Evolutionary conservation across 768 basidiomycete species (phyloP), one percentile per base, ranked within the genome.

Genomic region (Suillus bovinus): DNA sequence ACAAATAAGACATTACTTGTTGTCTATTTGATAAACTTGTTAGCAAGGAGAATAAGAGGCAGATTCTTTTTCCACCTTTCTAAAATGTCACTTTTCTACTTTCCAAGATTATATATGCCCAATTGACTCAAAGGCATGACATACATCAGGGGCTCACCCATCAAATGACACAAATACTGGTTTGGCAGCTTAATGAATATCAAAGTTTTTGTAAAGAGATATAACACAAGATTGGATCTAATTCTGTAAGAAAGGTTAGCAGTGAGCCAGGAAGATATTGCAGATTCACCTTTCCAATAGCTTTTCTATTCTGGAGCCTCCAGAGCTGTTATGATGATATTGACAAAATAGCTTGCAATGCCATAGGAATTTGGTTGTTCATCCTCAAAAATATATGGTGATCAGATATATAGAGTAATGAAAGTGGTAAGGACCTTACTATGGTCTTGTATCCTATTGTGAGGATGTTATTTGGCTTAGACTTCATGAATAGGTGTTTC

Each of bases 251-350:
- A n/a, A n/a, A n/a, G n/a, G n/a, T n/a, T n/a, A n/a, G n/a, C n/a
- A n/a, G n/a, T n/a, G n/a, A n/a, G n/a, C n/a, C n/a, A n/a, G n/a
- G n/a, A n/a, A n/a, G n/a, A n/a, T n/a, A n/a, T n/a, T n/a, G n/a
- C n/a, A n/a, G n/a, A n/a, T n/a, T n/a, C n/a, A n/a, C n/a, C n/a
- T n/a, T n/a, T n/a, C n/a, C n/a, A n/a, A n/a, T n/a, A n/a, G n/a
- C n/a, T n/a, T n/a, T n/a, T n/a, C n/a, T n/a, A n/a, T n/a, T n/a
- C n/a, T n/a, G n/a, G n/a, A n/a, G n/a, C n/a, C 64, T 88, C 82
- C 17, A 95, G 75, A 0, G 83, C 84, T 13, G 86, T 87, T 34
- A 91, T 76, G n/a, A 86, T 81, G 0, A 92, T 93, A 70, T 94
- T 95, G 16, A 90, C 78, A 65, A 86, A 87, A 60, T 78, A 79